Evolutionary conservation across 345 rosid genomes (phyloP), one percentile per base, ranked within the genome.

Genomic region (Euphorbia tirucalli): DNA sequence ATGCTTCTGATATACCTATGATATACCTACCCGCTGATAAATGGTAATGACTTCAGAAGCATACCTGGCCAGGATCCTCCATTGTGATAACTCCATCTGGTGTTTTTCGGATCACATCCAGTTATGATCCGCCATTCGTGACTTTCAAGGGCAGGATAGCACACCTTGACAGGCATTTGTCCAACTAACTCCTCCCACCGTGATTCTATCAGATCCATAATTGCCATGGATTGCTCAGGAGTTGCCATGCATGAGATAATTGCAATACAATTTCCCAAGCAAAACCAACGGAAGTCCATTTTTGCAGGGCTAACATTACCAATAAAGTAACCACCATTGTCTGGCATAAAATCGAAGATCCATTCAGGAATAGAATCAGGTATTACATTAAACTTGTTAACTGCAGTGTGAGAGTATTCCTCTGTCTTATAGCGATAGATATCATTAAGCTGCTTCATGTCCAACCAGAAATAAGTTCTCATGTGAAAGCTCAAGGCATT

Each of bases 11-110:
- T n/a, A n/a, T n/a, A 6, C 9, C 5, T 32, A 2, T 32, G 37
- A 32, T 32, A 32, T 32, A 32, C 37, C 37, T 5, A 48, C 21
- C 6, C 2, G 15, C 54, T 15, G 50, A 71, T 44, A 19, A 43
- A 14, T n/a, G n/a, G n/a, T n/a, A n/a, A 35, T 35, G 37, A 21
- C 41, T 48, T 11, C 22, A 50, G 39, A 25, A 43, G 48, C 65
- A 61, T 83, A 92, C 97, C 98, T 85, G 98, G 96, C 98, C 97
- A 94, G 62, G 98, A 94, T 71, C 98, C 98, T 46, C 97, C 97
- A 62, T 94, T 94, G 81, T 94, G 98, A 83, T 94, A 94, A 68
- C 98, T 94, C 97, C 98, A 94, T 65, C 97, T 82, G 7, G 98
- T 90, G 80, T 94, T 94, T 79, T 94, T 94, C 1, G 97, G 98